Evolutionary conservation across 768 basidiomycete genomes (phyloP), one percentile per base, ranked within the genome.

Genomic region (Rhodotorula babjevae): DNA sequence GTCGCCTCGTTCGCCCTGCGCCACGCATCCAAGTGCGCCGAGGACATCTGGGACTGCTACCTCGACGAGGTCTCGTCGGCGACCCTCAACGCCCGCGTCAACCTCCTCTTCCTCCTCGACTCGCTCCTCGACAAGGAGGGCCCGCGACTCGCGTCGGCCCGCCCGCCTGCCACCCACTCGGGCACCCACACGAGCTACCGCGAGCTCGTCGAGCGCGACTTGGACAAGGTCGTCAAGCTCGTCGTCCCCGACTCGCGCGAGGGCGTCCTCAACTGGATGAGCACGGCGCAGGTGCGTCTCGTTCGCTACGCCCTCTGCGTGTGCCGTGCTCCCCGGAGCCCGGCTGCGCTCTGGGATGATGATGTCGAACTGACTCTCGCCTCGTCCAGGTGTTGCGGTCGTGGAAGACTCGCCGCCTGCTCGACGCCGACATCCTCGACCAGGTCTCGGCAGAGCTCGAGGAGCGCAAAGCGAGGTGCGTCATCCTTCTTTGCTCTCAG

Each of bases 41-140:
- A 82, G 63, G 83, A 84, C 73, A 76, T 84, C 7, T 84, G 83
- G 83, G 83, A 83, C 65, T 83, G 82, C 69, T 77, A 83, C 53
- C 68, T 82, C 47, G 83, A 83, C 67, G 82, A 84, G 72, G 79
- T 80, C 65, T 78, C 78, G 31, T 79, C 81, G 76, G 79, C 79
- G 52, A 78, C 78, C 18, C 74, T 83, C 33, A 84, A 84, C 75
- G 78, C 79, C 14, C 68, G 82, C 11, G 82, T 83, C 77, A 83
- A 84, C 77, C 77, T 84, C 49, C 76, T 84, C 29, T 83, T 83
- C 79, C 79, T 82, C 65, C 76, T 84, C 69, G 83, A 84, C 75
- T 77, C 81, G 5, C 77, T 84, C 21, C 65, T 79, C 29, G 77
- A 79, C 63, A 74, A 71, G 61, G 62, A 75, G 36, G 70, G 58